Evolutionary conservation across 345 rosid genomes (phyloP).

Genomic region (Cardamine chenopodiifolia): DNA sequence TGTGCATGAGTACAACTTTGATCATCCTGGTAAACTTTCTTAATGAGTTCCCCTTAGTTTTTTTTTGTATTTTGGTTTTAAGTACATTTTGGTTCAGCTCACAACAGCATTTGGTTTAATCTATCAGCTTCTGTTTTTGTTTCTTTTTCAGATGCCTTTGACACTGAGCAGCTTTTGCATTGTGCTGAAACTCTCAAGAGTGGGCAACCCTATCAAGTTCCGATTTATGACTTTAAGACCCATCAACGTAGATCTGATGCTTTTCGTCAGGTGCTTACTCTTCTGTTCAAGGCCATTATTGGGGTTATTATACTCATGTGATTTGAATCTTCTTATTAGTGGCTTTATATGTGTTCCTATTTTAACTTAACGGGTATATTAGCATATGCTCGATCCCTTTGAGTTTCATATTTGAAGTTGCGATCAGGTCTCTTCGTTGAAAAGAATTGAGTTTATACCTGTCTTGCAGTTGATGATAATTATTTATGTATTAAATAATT

Average conservation of each 20-base stretch:
- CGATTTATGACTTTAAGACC: constrained; percentile 84
- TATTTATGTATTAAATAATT: not conserved
- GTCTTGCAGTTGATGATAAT: not conserved
- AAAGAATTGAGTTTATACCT: not conserved
- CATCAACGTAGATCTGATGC: constrained; percentile 79
- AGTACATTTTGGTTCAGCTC: not conserved
- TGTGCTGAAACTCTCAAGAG: constrained; percentile 73
- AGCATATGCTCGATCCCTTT: too few species aligned
- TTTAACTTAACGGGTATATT: too few species aligned
- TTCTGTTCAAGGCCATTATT: constrained; percentile 14
- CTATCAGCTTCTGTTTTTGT: not conserved
- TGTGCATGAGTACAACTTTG: constrained; percentile 96
- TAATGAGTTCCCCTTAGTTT: not conserved
- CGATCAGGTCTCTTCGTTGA: not conserved
- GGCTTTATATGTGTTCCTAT: too few species aligned
- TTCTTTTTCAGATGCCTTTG: constrained; percentile 78
- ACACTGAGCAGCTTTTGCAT: constrained; percentile 93
- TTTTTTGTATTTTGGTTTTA: not conserved
- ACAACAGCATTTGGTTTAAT: constrained; percentile 17
- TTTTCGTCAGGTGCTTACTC: constrained; percentile 72
- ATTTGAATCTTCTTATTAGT: not conserved
- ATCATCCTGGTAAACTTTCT: constrained; percentile 75
- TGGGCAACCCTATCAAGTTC: constrained; percentile 80
- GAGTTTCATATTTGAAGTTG: too few species aligned
- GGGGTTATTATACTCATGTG: not conserved